Percentiles rank a stretch among this genome's conserved stretches.
Conservation (phyloP, 2,329 filamentous ascomycete species). For the Cladophialophora psammophila region DNA sequence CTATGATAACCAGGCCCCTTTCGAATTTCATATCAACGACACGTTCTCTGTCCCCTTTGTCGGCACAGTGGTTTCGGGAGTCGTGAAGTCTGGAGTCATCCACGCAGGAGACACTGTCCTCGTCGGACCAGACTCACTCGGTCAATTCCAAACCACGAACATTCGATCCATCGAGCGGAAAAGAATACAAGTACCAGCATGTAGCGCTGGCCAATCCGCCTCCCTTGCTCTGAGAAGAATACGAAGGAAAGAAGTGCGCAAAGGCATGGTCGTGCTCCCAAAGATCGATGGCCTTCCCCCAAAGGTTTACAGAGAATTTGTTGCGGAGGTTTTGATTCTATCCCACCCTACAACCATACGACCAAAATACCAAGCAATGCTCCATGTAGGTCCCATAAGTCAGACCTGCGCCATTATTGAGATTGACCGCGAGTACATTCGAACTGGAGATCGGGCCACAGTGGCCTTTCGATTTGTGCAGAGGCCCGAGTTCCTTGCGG, state of each 20-base stretch:
- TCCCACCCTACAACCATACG: constrained; percentile 98
- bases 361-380: constrained; percentile 95
- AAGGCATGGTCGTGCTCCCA: constrained; percentile 96
- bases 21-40: constrained; percentile 96
- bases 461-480: constrained; percentile 97
- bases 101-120: constrained; percentile 90
- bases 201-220: constrained; percentile 88
- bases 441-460: constrained; percentile 90
- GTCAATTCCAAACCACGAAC: constrained; percentile 84
- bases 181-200: constrained; percentile 84
- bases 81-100: constrained; percentile 85
- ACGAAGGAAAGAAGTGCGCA: constrained; percentile 88
- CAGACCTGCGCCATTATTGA: constrained; percentile 98
- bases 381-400: constrained; percentile 92
- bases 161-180: constrained; percentile 95
- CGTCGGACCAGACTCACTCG: constrained; percentile 87
- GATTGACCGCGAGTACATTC: constrained; percentile 93
- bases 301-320: constrained; percentile 77
- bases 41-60: constrained; percentile 98
- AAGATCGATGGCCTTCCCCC: constrained; percentile 75
- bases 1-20: constrained; percentile 85
- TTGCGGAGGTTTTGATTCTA: constrained; percentile 89
- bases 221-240: constrained; percentile 90
- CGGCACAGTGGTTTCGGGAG: constrained; percentile 92
- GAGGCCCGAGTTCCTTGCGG: constrained; percentile 86